A percentile compares a stretch with the other conserved stretches of the same genome.
phyloP scores from a whole-genome alignment of 2,329 filamentous ascomycete genomes.

The Fusarium musae region DNA sequence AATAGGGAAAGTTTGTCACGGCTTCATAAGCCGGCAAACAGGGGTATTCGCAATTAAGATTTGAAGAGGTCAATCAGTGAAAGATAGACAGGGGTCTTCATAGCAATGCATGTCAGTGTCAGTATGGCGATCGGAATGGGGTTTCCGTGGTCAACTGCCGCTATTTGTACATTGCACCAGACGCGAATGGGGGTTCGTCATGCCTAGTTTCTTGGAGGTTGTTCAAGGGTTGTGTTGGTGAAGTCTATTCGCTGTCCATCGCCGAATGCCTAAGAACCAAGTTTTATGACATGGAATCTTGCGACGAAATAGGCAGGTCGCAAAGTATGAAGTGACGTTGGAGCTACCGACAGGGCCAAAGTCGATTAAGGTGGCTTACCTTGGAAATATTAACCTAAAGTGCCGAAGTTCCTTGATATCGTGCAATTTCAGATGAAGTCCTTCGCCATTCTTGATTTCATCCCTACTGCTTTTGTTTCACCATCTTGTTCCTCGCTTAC shows the following conservation, averaged over 20 bases:
- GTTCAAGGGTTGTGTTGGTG: fast-evolving
- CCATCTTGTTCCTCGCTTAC: background rate
- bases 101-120: background rate
- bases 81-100: background rate
- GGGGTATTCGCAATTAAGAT: background rate
- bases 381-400: background rate
- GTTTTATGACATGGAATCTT: fast-evolving
- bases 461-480: background rate
- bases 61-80: background rate
- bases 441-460: background rate
- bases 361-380: too few species aligned
- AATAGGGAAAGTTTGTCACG: background rate
- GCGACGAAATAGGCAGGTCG: fast-evolving
- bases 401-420: background rate
- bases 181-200: fast-evolving
- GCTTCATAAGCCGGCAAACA: background rate
- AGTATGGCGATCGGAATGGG: background rate
- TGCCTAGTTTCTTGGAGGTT: background rate
- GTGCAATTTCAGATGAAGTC: background rate
- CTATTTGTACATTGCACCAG: too few species aligned
- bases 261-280: fast-evolving
- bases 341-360: background rate
- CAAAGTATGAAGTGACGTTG: background rate
- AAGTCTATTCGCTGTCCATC: background rate
- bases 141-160: background rate